Base-by-base conservation (phyloP, 1,139 yeast genomes). In the Sugiyamaella japonica region DNA sequence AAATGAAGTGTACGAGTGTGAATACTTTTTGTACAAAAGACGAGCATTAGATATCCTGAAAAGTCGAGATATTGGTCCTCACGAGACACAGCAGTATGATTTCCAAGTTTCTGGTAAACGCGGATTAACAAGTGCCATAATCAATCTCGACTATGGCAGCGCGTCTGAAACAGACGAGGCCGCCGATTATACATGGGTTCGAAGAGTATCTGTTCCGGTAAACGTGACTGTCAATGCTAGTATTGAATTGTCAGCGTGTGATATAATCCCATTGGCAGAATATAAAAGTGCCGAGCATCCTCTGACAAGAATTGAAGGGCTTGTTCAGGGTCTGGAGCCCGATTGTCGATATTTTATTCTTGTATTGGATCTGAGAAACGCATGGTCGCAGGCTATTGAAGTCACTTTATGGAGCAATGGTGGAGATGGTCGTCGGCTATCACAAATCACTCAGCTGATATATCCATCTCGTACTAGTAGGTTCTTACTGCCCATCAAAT, bases 181-280 rank as follows among this genome's bases (percentile, higher is more conserved):
- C 10, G 52, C 48, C 2, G 41, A 29, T 5, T 23, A 43, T 3
- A 58, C 62, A 6, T 84, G 81, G 67, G 73, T 80, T 6, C 77
- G 93, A 61, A 77, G 76, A 36, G 72, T 88, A 17, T 76, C 77
- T 2, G 76, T 89, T 3, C 93, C 95, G 0, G 71, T 89, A 28
- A 79, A 78, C 54, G 77, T 87, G 2, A 81, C 93, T 0, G 88
- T 89, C 1, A 77, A 82, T 59, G 81, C 90, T 1, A 82, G 90
- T 41, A 76, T 88, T 45, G 95, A 87, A 59, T 70, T 89, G 6
- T 84, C 86, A 1, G 86, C 89, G 3, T 86, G 86, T 67, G 95
- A 88, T 63, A 71, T 89, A 9, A 70, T 86, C 10, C 87, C 91
- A 0, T 48, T 66, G 7, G 66, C 59, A 7, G 44, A 54, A 36